phyloP scores from a whole-genome alignment of 257 asterid species.

The Euphrasia confusa region DNA sequence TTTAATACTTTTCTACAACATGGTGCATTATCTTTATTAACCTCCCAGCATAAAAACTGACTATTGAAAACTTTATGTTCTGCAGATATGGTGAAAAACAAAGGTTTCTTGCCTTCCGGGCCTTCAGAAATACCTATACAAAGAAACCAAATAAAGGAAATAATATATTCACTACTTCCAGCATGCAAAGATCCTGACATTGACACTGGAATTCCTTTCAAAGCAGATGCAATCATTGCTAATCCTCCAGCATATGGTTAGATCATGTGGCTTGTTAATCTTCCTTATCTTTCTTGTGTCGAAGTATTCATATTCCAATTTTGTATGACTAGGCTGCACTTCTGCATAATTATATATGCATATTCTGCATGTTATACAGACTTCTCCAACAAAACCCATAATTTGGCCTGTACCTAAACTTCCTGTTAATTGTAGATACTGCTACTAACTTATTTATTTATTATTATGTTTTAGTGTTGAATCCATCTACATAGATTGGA shows the following conservation, averaged over 20 bases:
- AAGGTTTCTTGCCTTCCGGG: slow-evolving; percentile 97
- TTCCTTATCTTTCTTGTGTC: slow-evolving; percentile 3
- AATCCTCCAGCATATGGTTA: slow-evolving; percentile 90
- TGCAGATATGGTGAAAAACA: slow-evolving; percentile 96
- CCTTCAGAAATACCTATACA: slow-evolving; percentile 92
- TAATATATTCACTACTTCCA: slow-evolving; percentile 72
- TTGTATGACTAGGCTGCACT: slow-evolving; percentile 11
- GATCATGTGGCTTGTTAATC: slow-evolving; percentile 22
- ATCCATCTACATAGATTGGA: no score
- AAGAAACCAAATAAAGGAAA: slow-evolving; percentile 80
- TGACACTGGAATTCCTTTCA: slow-evolving; percentile 79
- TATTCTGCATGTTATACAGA: neutral
- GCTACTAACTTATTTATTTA: neutral
- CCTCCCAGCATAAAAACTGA: neutral
- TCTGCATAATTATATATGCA: neutral
- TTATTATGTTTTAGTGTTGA: neutral
- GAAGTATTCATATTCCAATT: neutral
- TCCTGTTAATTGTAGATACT: no score
- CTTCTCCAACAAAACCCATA: neutral
- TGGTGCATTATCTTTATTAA: slow-evolving; percentile 4
- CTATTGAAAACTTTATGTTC: slow-evolving; percentile 21
- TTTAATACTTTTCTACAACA: neutral
- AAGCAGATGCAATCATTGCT: slow-evolving; percentile 92
- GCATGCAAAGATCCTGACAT: slow-evolving; percentile 88
- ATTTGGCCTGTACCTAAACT: neutral